Base-by-base conservation (phyloP, 129 eudicot genomes). In the Lactuca sativa region DNA sequence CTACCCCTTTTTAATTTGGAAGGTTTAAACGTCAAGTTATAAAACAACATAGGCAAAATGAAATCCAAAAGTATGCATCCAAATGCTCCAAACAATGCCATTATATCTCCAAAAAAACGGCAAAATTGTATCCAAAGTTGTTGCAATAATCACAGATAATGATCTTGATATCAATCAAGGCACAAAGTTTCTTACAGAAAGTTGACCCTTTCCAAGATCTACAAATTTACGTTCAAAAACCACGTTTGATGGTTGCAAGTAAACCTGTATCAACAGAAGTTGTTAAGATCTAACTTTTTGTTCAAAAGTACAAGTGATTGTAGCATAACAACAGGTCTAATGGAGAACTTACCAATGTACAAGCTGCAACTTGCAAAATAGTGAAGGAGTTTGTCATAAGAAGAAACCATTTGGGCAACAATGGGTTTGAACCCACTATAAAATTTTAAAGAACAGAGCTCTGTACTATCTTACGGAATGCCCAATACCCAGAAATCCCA, bases 81-180 rank as follows among this genome's bases (percentile, higher is more conserved):
- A 36, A 86, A 78, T 21, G 97, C 95, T 16, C 97, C 97, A 59
- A 77, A 65, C 51, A 86, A 41, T 4, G 95, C 97, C 84, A 77
- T 86, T 32, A 86, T 90, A 74, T 90, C 97, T 47, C 97, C 97
- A n/a, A 37, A 90, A 90, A 82, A 90, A 90, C 1, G 97, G 95
- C 16, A 90, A 58, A 95, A 90, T 90, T 37, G 95, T 95, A 0
- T 89, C 95, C 38, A 90, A 38, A 0, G 79, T 75, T 7, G 89
- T 82, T 33, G 89, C 86, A 0, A 84, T 56, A 44, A 86, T 69
- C 49, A 90, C 89, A 5, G 89, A 76, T 17, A 90, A 32, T 7
- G 97, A 90, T 78, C 97, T 74, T 30, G 81, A 56, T 48, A 86
- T 77, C 16, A 86, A 32, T 13, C 95, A 78, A 1, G 97, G 95